Base-by-base conservation (phyloP, 768 basidiomycete genomes). In the Amanita muscaria region DNA sequence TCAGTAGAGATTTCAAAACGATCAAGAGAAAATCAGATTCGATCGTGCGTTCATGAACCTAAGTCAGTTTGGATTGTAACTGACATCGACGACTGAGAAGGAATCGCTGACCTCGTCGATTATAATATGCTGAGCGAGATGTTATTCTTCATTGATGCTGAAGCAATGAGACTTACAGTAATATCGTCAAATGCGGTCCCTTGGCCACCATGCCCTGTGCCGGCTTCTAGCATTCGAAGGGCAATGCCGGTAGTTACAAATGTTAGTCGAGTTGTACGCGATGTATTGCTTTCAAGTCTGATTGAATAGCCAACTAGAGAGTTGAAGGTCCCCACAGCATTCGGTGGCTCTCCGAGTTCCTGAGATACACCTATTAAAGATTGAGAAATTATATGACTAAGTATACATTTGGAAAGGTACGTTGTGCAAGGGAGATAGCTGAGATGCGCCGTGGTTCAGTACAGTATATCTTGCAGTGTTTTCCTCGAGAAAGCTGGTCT, bases 11-110 rank as follows among this genome's bases (percentile, higher is more conserved):
- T 62, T 89, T 91, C 42, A 99, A 71, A 4, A 97, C 89, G 52
- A 97, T 90, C 24, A 99, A 69, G 24, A 99, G 73, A 65, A 99
- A 99, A 61, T 98, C 94, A 0, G 90, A 93, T 58, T 99, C 94
- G 52, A 99, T 96, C 5, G 83, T 89, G 16, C 94, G 82, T 66
- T 99, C 94, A 56, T 99, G 94, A 37, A 96, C 89, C 81, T 85
- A 51, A 10, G 32, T 23, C 9, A 23, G 24, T 19, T 23, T 14
- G 8, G 25, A 31, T 31, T 21, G 12, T 29, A 19, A 42, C 12
- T 31, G 5, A 30, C 19, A 8, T 4, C 2, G 23, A n/a, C 33
- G 19, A 9, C 4, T n/a, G 8, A 11, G 5, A 9, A 15, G 10
- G 15, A 15, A 21, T 11, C 38, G 50, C 60, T 27, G 43, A 87